phyloP scores from a whole-genome alignment of 139 green algal species.

The Chlamydomonas applanata region DNA sequence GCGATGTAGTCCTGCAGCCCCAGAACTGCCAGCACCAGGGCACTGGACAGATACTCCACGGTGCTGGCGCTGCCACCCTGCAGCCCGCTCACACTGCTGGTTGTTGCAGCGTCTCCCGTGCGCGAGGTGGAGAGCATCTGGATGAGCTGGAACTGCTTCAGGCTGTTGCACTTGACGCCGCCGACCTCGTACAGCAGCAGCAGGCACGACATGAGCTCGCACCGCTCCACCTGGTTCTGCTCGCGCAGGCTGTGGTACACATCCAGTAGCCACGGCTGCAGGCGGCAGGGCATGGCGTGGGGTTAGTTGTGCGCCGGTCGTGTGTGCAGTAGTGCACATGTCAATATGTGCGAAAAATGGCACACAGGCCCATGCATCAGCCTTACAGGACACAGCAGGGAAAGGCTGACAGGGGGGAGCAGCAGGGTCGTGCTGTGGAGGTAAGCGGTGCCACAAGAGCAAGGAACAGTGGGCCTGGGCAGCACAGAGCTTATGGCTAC shows the following conservation, averaged over 20 bases:
- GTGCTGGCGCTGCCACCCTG: conserved; percentile 7
- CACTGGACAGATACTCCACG: conserved; percentile 14
- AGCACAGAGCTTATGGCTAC: too few relatives aligned
- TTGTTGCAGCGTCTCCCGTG: background rate
- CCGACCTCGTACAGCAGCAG: conserved; percentile 58
- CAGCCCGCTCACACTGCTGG: conserved; percentile 4
- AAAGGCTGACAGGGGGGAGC: too few relatives aligned
- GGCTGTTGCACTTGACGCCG: background rate
- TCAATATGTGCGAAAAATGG: too few relatives aligned
- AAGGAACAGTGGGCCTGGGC: too few relatives aligned
- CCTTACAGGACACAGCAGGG: too few relatives aligned
- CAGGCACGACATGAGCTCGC: conserved; percentile 54
- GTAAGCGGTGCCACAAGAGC: too few relatives aligned
- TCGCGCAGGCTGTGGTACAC: conserved; percentile 22
- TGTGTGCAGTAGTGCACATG: too few relatives aligned
- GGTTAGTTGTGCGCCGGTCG: too few relatives aligned
- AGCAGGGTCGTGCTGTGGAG: too few relatives aligned
- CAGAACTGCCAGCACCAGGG: conserved; percentile 54
- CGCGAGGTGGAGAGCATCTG: background rate
- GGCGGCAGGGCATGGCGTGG: background rate
- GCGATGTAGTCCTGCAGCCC: conserved; percentile 33
- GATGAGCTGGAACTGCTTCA: background rate
- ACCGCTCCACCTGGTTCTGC: conserved; percentile 48
- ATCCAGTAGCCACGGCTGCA: conserved; percentile 17
- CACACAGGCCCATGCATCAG: too few relatives aligned